Base-by-base conservation (phyloP, 768 basidiomycete genomes). In the Termitomyces sp. region DNA sequence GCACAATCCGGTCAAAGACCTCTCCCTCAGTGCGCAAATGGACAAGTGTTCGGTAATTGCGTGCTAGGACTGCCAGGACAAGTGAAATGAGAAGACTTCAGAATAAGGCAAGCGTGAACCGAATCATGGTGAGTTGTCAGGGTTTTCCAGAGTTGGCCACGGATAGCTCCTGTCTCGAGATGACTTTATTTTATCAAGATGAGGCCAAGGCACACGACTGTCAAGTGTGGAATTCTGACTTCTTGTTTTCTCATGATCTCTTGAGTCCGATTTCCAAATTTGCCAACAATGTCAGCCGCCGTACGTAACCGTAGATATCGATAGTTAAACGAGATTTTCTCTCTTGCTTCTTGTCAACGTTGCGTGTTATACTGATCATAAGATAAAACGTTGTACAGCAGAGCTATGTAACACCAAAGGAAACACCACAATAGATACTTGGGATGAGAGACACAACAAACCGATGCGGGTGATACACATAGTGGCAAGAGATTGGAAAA, bases 21-120 rank as follows among this genome's bases (percentile, higher is more conserved):
- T 57, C 61, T 9, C 77, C 77, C 60, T 77, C 76, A 40, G 78
- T 68, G 41, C 74, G 69, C n/a, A 78, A 56, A 42, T 70, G 66
- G 15, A 75, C 70, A 23, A 50, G 59, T 14, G 52, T 43, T 10
- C n/a, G 52, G 30, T 23, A 19, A 35, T 12, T 42, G 37, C 14
- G 12, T 7, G 41, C 10, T 17, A 41, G 31, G 6, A 12, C 17
- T 9, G 41, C 52, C 33, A 33, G 12, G 30, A 30, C 40, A 26
- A 43, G 15, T 21, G 30, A 17, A 19, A 15, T 30, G 3, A 53
- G 42, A 21, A 53, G 28, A 33, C 30, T 15, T 9, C 26, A 19
- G 15, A 53, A 53, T 4, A 53, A 33, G 12, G 30, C 12, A 30
- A 53, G 52, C 31, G n/a, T 28, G 28, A 53, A 23, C 17, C 19